Evolutionary conservation across 2,329 filamentous ascomycete genomes (phyloP).

Genomic region (Monilinia fructicola): DNA sequence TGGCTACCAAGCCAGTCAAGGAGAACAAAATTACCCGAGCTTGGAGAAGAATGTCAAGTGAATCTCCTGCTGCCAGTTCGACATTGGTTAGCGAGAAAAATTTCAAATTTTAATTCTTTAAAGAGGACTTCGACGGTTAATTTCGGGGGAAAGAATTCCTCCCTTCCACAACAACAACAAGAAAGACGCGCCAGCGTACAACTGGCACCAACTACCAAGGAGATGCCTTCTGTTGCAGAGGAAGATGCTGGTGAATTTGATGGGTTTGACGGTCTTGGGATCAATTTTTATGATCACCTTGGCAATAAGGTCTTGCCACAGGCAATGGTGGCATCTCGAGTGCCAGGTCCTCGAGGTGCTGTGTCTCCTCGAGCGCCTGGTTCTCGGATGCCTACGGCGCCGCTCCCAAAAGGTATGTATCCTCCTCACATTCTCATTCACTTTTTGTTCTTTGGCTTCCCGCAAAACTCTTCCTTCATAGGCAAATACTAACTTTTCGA

Average conservation of each 20-base stretch:
- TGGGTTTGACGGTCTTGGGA: slow-evolving; percentile 22
- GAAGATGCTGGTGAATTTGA: slow-evolving; percentile 2
- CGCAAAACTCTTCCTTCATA: background rate
- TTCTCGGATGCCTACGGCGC: slow-evolving; percentile 9
- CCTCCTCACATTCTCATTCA: background rate
- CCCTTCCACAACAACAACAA: background rate
- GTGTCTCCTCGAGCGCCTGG: slow-evolving; percentile 9
- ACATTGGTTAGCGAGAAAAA: background rate
- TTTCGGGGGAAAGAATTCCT: background rate
- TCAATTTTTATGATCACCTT: slow-evolving; percentile 28
- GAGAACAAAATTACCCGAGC: slow-evolving; percentile 6
- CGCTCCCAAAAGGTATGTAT: slow-evolving; percentile 14
- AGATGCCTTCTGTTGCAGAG: background rate
- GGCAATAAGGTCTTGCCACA: slow-evolving; percentile 11
- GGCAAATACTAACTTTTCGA: background rate
- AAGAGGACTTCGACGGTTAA: background rate
- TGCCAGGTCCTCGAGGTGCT: background rate
- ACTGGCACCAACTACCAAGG: background rate
- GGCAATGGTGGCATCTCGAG: background rate
- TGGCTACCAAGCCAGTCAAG: background rate
- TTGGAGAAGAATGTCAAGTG: slow-evolving; percentile 11
- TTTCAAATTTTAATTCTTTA: background rate
- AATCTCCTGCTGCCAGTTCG: background rate
- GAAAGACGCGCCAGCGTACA: slow-evolving; percentile 1
- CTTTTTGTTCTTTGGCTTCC: background rate